Evolutionary conservation across 148 eudicot species (phyloP), one percentile per base, ranked within the genome.

Genomic region (Euryodendron excelsum): DNA sequence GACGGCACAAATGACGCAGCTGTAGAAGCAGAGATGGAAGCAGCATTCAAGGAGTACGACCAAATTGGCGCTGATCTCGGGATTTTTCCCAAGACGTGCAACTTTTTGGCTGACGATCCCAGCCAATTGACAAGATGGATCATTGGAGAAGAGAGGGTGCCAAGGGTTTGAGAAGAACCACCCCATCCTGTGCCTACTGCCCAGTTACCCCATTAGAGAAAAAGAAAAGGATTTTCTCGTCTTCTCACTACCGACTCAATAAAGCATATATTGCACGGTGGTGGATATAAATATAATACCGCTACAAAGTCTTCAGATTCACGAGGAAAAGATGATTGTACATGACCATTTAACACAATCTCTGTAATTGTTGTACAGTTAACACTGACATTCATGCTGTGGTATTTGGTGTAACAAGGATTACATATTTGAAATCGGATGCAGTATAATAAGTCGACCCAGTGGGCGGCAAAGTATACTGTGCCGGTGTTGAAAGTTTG

Each of bases 1-100:
- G 93, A 90, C 58, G 80, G 79, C 62, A 74, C 80, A 36, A 93
- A 96, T 79, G 94, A 88, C 74, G 83, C 85, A 31, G 82, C 87
- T 23, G 82, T 86, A 69, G 97, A 89, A 91, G 90, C 88, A 47
- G 98, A 96, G 75, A 90, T 96, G 99, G 93, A 90, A 84, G 88
- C 85, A 28, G 90, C 90, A 45, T 52, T 96, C 14, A 85, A 82
- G 77, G 90, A 88, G 81, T 96, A 82, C 20, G 84, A 83, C 62
- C 85, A 80, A 69, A 85, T 91, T 25, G 90, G 92, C 5, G 53
- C 82, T 13, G 95, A 96, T 87, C 98, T 96, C 56, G 98, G 99
- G 76, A 87, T 96, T 58, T 69, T 88, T 48, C 90, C 92, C 5
- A 83, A 68, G 75, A 77, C 88, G 12, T 92, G 93, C 68, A 89